These are phyloP conservation scores for Aspergillus wentii DNA, from an alignment of 495 filamentous ascomycete genomes.

Conservation along the genomic window DNA sequence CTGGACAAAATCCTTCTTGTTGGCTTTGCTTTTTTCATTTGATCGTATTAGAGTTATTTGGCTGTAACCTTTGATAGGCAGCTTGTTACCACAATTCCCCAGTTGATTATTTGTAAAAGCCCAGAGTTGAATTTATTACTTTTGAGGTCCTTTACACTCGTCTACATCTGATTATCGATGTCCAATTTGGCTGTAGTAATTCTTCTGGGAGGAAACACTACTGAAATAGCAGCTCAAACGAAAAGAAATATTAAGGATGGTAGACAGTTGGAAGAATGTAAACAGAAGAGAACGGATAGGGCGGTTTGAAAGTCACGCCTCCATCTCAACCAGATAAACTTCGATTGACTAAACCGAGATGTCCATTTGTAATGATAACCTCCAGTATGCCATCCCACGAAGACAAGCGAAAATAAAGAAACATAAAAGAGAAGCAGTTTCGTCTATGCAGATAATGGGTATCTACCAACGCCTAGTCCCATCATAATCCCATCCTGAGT, in stretches of 20 bases:
- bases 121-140: no score
- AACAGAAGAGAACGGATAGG: conserved; percentile 21
- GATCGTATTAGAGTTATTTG: background rate
- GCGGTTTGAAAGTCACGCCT: no score
- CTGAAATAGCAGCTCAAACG: no score
- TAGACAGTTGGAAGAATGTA: conserved; percentile 12
- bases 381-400: conserved; percentile 10
- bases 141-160: no score
- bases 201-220: no score
- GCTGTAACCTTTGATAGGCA: background rate
- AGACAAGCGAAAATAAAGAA: conserved; percentile 28
- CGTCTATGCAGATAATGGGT: conserved; percentile 42
- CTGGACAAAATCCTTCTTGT: background rate
- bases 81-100: no score
- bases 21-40: background rate
- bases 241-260: no score
- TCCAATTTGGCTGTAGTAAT: no score
- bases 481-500: conserved; percentile 38
- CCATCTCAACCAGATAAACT: conserved; percentile 7
- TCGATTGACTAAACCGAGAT: background rate
- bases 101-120: no score
- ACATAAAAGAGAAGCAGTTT: conserved; percentile 24
- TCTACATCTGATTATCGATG: no score
- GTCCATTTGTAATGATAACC: background rate
- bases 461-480: conserved; percentile 50